phyloP scores from a whole-genome alignment of 2,329 filamentous ascomycete genomes.

The Stachybotrys chartarum region DNA sequence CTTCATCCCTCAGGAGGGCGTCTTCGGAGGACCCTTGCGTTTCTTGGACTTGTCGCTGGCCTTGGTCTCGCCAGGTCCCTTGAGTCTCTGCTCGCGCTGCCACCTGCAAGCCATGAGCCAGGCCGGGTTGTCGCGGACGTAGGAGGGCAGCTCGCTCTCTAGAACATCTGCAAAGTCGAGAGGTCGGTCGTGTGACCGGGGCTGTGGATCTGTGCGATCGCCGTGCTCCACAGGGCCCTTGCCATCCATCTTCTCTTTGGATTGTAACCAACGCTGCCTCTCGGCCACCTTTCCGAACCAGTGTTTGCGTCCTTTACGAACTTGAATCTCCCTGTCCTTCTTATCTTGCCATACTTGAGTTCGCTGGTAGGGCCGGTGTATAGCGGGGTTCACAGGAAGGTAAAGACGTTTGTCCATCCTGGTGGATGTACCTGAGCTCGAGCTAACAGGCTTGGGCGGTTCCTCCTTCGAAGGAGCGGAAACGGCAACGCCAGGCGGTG shows the following conservation, averaged over 20 bases:
- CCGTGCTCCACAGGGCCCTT: slow-evolving; percentile 4
- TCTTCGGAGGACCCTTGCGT: slow-evolving; percentile 12
- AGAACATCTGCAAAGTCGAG: slow-evolving; percentile 30
- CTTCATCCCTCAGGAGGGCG: not conserved
- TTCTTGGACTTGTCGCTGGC: slow-evolving; percentile 7
- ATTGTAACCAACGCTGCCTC: slow-evolving; percentile 25
- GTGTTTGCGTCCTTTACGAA: slow-evolving; percentile 40
- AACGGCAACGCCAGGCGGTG: not conserved
- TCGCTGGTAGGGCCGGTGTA: slow-evolving; percentile 36
- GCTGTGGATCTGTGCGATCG: slow-evolving; percentile 16
- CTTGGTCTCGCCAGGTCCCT: slow-evolving; percentile 4
- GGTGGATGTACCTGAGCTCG: not conserved
- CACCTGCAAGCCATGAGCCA: slow-evolving; percentile 36
- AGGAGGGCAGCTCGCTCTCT: slow-evolving; percentile 33
- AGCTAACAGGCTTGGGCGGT: not conserved
- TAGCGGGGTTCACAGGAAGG: slow-evolving; percentile 41
- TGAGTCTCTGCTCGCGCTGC: slow-evolving; percentile 20
- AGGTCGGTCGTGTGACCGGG: slow-evolving; percentile 17
- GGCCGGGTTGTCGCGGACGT: slow-evolving; percentile 33
- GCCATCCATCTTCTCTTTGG: slow-evolving; percentile 11
- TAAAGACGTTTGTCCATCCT: slow-evolving; percentile 27
- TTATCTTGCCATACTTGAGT: slow-evolving; percentile 36
- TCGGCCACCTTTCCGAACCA: slow-evolving; percentile 39
- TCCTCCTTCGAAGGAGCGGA: not conserved
- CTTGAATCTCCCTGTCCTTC: slow-evolving; percentile 43